Evolutionary conservation across 2,329 filamentous ascomycete genomes (phyloP).

Genomic region (Neocucurbitaria cava): DNA sequence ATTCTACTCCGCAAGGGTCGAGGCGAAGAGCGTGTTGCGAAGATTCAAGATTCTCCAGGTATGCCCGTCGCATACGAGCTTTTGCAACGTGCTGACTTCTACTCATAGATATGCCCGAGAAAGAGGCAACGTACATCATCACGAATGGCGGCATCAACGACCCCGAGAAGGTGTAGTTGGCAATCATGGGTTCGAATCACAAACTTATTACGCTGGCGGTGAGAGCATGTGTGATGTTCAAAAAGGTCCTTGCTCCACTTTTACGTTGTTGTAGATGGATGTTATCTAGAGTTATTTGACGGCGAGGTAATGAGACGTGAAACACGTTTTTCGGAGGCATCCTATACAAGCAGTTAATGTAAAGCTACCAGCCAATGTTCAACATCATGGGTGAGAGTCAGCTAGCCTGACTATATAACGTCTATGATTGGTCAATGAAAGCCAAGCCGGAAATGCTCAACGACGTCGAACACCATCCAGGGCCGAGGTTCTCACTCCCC

Average conservation of each 20-base stretch:
- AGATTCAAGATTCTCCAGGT: slow-evolving; percentile 73
- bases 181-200: no score
- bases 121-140: slow-evolving; percentile 74
- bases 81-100: slow-evolving; percentile 22
- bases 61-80: slow-evolving; percentile 16
- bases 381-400: no score
- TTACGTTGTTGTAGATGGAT: background rate
- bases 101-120: slow-evolving; percentile 67
- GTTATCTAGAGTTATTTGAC: background rate
- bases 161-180: slow-evolving; percentile 63
- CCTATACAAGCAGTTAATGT: background rate
- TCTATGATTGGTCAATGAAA: background rate
- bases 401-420: background rate
- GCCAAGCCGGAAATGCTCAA: background rate
- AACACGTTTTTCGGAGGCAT: background rate
- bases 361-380: background rate
- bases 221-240: background rate
- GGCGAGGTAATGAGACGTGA: background rate
- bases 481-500: slow-evolving; percentile 9
- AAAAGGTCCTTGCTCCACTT: background rate
- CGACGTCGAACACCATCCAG: slow-evolving; percentile 4
- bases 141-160: slow-evolving; percentile 73
- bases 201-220: no score
- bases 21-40: slow-evolving; percentile 73
- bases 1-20: slow-evolving; percentile 72